phyloP scores from a whole-genome alignment of 2,329 filamentous ascomycete genomes.

The Pseudogymnoascus sp. region DNA sequence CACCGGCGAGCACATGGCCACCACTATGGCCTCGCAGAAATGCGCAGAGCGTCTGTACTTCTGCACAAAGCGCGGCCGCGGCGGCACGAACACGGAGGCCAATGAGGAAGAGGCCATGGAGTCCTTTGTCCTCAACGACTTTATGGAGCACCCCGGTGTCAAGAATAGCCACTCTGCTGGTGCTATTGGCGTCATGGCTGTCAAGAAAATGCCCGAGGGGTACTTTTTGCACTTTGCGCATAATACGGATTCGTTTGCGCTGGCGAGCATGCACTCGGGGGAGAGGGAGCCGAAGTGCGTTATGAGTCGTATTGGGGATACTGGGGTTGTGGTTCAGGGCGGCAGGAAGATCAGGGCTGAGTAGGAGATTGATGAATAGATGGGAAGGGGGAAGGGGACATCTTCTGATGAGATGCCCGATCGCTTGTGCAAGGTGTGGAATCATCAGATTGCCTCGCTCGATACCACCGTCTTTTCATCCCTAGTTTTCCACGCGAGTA shows the following conservation, averaged over 20 bases:
- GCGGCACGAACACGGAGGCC: constrained; percentile 54
- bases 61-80: constrained; percentile 49
- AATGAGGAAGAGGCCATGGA: constrained; percentile 71
- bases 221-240: constrained; percentile 88
- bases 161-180: constrained; percentile 68
- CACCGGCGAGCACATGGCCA: constrained; percentile 96
- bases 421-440: neutral
- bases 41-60: constrained; percentile 81
- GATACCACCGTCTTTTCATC: neutral
- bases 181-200: constrained; percentile 81
- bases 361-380: neutral
- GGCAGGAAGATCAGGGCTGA: constrained; percentile 26
- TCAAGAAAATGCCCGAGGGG: constrained; percentile 72
- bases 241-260: constrained; percentile 82
- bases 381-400: neutral
- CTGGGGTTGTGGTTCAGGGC: constrained; percentile 26
- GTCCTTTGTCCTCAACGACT: constrained; percentile 76
- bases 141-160: constrained; percentile 86
- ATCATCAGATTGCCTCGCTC: neutral
- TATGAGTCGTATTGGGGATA: constrained; percentile 61
- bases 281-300: constrained; percentile 69
- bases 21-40: constrained; percentile 78
- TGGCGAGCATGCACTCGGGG: constrained; percentile 78
- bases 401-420: neutral
- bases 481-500: neutral